Evolutionary conservation across 140 eudicot genomes (phyloP).

Genomic region (Flaveria floridana): DNA sequence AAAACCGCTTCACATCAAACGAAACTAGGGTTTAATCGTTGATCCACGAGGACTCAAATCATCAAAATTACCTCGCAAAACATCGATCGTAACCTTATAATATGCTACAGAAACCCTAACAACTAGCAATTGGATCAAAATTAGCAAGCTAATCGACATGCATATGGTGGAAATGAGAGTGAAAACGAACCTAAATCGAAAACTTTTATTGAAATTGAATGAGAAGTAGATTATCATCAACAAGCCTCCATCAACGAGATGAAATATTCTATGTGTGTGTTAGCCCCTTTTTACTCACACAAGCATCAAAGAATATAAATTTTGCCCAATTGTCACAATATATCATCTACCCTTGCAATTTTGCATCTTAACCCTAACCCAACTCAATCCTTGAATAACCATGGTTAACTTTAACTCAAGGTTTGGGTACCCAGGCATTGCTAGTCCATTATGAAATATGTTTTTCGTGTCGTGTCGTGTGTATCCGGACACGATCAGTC

Average conservation of each 20-base stretch:
- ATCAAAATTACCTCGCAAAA: not conserved
- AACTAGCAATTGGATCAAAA: slow-evolving; percentile 22
- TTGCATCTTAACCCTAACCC: slow-evolving; percentile 23
- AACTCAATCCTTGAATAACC: not conserved
- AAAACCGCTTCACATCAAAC: slow-evolving; percentile 14
- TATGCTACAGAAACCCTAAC: slow-evolving; percentile 25
- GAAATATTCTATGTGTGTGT: slow-evolving; percentile 20
- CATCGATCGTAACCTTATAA: slow-evolving; percentile 20
- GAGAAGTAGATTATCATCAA: not conserved
- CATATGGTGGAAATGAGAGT: slow-evolving; percentile 15
- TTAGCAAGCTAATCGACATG: slow-evolving; percentile 3
- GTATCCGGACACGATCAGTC: too few relatives aligned
- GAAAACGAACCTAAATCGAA: slow-evolving; percentile 32
- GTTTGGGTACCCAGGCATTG: not conserved
- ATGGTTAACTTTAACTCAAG: slow-evolving; percentile 20
- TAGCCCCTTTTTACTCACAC: slow-evolving; percentile 29
- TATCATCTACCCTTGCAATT: not conserved
- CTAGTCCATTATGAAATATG: not conserved
- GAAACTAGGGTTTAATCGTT: slow-evolving; percentile 27
- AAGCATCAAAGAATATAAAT: slow-evolving; percentile 1
- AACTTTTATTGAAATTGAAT: slow-evolving; percentile 14
- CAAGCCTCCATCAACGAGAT: slow-evolving; percentile 22
- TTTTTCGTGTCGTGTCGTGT: not conserved
- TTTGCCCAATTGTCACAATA: slow-evolving; percentile 6
- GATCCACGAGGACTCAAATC: slow-evolving; percentile 20